These are phyloP conservation scores for Secale cereale DNA, from an alignment of 176 grass and related monocot genomes.

Conservation along the genomic window DNA sequence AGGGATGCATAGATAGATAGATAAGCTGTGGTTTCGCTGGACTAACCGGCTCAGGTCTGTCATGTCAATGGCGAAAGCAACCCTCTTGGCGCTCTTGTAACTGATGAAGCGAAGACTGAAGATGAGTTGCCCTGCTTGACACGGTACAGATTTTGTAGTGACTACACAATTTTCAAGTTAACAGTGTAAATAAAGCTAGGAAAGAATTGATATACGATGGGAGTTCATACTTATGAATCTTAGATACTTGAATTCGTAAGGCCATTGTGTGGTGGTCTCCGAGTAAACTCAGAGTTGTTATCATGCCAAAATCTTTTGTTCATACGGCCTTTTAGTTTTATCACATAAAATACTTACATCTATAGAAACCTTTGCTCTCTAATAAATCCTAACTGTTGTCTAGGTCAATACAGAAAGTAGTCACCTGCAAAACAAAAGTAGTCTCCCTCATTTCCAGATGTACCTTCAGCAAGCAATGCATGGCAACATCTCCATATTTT, in stretches of 20 bases:
- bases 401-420: no score
- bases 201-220: background rate
- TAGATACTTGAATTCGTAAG: background rate
- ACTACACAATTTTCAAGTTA: background rate
- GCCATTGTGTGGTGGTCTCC: background rate
- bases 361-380: background rate
- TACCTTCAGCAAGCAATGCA: background rate
- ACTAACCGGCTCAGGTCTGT: conserved; percentile 71
- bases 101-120: conserved; percentile 61
- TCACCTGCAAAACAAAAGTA: no score
- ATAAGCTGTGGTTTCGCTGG: conserved; percentile 4
- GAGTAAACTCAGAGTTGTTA: background rate
- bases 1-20: background rate
- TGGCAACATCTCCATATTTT: background rate
- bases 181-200: background rate
- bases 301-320: conserved; percentile 14
- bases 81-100: conserved; percentile 52
- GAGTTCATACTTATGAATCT: background rate
- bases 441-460: conserved; percentile 2
- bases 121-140: conserved; percentile 57
- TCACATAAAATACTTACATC: conserved; percentile 7
- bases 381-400: background rate
- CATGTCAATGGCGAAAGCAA: conserved; percentile 61
- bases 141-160: conserved; percentile 11
- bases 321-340: background rate